phyloP scores from a whole-genome alignment of 1,139 yeast genomes.

The Starmera stellimalicola region DNA sequence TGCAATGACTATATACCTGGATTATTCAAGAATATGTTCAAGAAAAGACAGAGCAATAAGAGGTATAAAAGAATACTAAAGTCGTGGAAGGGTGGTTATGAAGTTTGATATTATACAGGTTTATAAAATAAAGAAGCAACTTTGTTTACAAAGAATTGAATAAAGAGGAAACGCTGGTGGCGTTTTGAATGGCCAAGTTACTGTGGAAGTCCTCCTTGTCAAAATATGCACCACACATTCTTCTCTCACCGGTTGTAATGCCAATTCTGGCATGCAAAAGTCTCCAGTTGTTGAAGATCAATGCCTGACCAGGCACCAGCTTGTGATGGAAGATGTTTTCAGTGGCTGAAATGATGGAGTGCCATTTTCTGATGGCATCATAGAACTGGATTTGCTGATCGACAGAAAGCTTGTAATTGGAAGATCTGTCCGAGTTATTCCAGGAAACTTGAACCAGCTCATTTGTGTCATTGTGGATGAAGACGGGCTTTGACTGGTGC shows the following conservation, averaged over 20 bases:
- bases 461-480: constrained; percentile 45
- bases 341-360: constrained; percentile 38
- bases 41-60: constrained; percentile 27
- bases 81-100: background rate
- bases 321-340: constrained; percentile 49
- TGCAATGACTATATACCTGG: constrained; percentile 25
- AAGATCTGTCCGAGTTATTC: constrained; percentile 68
- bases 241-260: constrained; percentile 58
- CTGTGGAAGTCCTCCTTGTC: constrained; percentile 64
- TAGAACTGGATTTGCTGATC: constrained; percentile 49
- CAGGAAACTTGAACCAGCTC: constrained; percentile 59
- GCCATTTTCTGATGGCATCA: constrained; percentile 52
- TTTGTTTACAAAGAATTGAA: constrained; percentile 6
- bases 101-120: background rate
- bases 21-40: constrained; percentile 21
- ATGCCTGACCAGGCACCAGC: constrained; percentile 57
- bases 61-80: constrained; percentile 21
- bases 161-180: constrained; percentile 44
- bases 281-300: constrained; percentile 73
- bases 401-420: constrained; percentile 53
- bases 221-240: constrained; percentile 72
- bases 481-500: constrained; percentile 52
- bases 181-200: constrained; percentile 39
- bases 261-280: constrained; percentile 60
- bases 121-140: background rate